Conservation (phyloP, 495 filamentous ascomycete genomes). For the Penicillium mononematosum region DNA sequence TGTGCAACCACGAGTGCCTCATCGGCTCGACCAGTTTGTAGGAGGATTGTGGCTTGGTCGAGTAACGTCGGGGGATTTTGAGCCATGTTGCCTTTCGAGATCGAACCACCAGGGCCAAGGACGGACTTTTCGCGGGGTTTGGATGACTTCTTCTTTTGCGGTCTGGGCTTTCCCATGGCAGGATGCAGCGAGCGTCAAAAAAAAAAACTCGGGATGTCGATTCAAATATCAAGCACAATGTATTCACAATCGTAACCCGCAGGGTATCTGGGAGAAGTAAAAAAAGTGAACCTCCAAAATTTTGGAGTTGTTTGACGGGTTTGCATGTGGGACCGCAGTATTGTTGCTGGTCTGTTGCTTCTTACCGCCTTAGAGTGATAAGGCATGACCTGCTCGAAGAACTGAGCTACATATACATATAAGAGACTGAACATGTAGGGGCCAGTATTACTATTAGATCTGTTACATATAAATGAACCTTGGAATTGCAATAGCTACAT, state of each 20-base stretch:
- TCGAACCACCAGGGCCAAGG: slow-evolving; percentile 43
- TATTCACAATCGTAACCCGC: slow-evolving; percentile 11
- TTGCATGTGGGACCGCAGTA: slow-evolving; percentile 48
- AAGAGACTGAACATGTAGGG: no score
- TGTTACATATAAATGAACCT: no score
- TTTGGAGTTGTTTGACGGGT: slow-evolving; percentile 48
- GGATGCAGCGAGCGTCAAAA: slow-evolving; percentile 10
- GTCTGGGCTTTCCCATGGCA: slow-evolving; percentile 50
- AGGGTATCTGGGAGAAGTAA: slow-evolving; percentile 17
- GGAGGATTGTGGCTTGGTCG: slow-evolving; percentile 62
- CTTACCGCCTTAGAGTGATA: no score
- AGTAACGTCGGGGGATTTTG: slow-evolving; percentile 57
- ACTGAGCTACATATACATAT: no score
- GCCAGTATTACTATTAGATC: no score
- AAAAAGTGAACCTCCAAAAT: slow-evolving; percentile 36
- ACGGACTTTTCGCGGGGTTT: slow-evolving; percentile 48
- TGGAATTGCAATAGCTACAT: no score
- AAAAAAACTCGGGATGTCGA: background rate
- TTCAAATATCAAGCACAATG: background rate
- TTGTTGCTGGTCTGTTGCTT: slow-evolving; percentile 2
- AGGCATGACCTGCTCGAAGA: no score
- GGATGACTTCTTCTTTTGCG: slow-evolving; percentile 47
- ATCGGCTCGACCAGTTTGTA: slow-evolving; percentile 69
- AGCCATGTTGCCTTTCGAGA: slow-evolving; percentile 49
- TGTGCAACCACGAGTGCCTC: slow-evolving; percentile 65